A percentile compares a stretch with the other conserved stretches of the same genome.
These are phyloP conservation scores for Alternaria hordeiaustralica DNA, from an alignment of 2,329 filamentous ascomycete species.

Conservation along the genomic window DNA sequence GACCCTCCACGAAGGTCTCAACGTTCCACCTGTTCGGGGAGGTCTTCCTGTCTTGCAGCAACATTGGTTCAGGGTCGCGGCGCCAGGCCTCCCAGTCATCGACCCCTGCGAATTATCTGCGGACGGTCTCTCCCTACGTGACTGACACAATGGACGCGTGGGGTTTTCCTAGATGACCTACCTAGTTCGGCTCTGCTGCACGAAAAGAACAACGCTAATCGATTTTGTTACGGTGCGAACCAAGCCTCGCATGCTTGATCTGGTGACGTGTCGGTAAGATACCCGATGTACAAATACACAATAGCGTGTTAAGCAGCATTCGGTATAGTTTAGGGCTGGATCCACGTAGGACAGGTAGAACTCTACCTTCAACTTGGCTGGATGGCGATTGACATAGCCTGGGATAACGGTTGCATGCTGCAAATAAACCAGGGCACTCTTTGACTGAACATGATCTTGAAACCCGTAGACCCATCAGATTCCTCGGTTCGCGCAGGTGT, in stretches of 20 bases:
- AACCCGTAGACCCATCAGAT: constrained; percentile 7
- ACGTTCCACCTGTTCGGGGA: constrained; percentile 12
- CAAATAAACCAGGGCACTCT: not conserved
- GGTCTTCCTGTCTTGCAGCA: constrained; percentile 12
- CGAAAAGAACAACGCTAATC: constrained; percentile 25
- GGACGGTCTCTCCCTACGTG: constrained; percentile 10
- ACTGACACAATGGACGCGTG: constrained; percentile 14
- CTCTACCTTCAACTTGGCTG: constrained; percentile 7
- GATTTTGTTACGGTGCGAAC: constrained; percentile 2
- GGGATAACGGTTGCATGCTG: constrained; percentile 5
- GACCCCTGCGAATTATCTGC: constrained; percentile 17
- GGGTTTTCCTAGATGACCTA: constrained; percentile 28
- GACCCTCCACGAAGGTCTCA: constrained; percentile 25
- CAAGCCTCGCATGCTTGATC: constrained; percentile 17
- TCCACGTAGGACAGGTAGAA: constrained; percentile 14
- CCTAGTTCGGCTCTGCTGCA: constrained; percentile 17
- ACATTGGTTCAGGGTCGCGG: constrained; percentile 13
- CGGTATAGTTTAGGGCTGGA: constrained; percentile 8
- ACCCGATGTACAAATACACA: constrained; percentile 7
- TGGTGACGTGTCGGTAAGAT: constrained; percentile 8
- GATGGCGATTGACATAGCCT: not conserved
- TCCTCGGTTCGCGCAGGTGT: constrained; percentile 1
- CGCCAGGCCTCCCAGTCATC: constrained; percentile 17
- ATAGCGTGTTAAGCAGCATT: constrained; percentile 10
- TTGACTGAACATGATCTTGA: not conserved